These are phyloP conservation scores for Pichia kudriavzevii DNA, from an alignment of 1,139 yeast genomes.

Conservation along the genomic window DNA sequence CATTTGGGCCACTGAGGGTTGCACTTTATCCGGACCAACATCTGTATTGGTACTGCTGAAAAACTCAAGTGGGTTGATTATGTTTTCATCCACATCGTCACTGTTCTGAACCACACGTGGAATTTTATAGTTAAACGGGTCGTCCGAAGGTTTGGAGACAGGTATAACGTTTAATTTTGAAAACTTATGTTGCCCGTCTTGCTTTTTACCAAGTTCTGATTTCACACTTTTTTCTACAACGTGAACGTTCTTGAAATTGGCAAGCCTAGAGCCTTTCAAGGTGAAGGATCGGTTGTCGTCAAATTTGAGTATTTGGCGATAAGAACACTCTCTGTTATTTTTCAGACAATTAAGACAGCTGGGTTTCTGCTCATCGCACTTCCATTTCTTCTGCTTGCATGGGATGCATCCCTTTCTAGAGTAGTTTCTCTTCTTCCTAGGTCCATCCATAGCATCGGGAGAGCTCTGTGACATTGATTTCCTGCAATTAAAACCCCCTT, in stretches of 20 bases:
- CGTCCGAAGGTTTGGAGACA: slow-evolving; percentile 4
- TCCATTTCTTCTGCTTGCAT: slow-evolving; percentile 56
- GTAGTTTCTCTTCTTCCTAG: slow-evolving; percentile 41
- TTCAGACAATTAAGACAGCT: slow-evolving; percentile 51
- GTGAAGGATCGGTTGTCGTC: slow-evolving; percentile 28
- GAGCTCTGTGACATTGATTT: too few relatives aligned
- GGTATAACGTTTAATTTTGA: slow-evolving; percentile 4
- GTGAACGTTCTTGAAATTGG: slow-evolving; percentile 10
- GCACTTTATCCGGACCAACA: not conserved
- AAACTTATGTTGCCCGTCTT: too few relatives aligned
- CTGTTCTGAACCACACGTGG: slow-evolving; percentile 31
- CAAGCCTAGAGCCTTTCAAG: slow-evolving; percentile 16
- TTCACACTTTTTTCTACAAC: not conserved
- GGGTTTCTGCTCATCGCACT: slow-evolving; percentile 59
- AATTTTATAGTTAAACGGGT: slow-evolving; percentile 16
- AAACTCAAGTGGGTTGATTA: too few relatives aligned
- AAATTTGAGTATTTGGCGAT: slow-evolving; percentile 33
- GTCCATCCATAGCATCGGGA: too few relatives aligned
- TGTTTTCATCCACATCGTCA: slow-evolving; percentile 3
- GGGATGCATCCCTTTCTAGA: slow-evolving; percentile 57
- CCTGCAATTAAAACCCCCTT: too few relatives aligned
- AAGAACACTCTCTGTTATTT: slow-evolving; percentile 41
- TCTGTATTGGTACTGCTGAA: not conserved
- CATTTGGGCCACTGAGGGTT: too few relatives aligned
- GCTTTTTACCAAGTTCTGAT: too few relatives aligned